Evolutionary conservation across 2,329 filamentous ascomycete genomes (phyloP).

Genomic region (Akanthomyces lecanii): DNA sequence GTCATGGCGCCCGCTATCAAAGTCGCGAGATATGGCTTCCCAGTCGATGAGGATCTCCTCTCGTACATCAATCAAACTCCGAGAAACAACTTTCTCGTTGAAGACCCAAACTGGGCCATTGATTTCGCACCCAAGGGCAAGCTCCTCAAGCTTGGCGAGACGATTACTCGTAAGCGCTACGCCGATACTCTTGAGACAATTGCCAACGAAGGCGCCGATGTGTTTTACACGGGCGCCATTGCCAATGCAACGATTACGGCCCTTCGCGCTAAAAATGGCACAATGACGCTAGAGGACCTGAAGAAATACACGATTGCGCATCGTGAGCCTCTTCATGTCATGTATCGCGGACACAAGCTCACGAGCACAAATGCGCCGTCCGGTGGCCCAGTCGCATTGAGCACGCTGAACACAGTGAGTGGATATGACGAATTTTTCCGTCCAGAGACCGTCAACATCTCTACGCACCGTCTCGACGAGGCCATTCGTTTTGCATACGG

Average conservation of each 20-base stretch:
- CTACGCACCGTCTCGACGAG: slow-evolving; percentile 77
- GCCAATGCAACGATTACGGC: slow-evolving; percentile 66
- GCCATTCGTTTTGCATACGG: slow-evolving; percentile 80
- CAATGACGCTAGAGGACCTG: slow-evolving; percentile 71
- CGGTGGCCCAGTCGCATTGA: slow-evolving; percentile 66
- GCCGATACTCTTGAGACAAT: slow-evolving; percentile 70
- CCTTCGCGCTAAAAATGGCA: slow-evolving; percentile 61
- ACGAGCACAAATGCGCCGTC: slow-evolving; percentile 66
- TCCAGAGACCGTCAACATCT: slow-evolving; percentile 50
- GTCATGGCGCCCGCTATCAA: slow-evolving; percentile 68
- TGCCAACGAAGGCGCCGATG: slow-evolving; percentile 59
- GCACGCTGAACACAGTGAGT: slow-evolving; percentile 69
- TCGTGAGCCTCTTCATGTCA: slow-evolving; percentile 56
- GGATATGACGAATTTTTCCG: slow-evolving; percentile 65
- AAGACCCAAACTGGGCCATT: slow-evolving; percentile 71
- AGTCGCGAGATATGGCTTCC: slow-evolving; percentile 69
- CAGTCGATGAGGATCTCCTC: slow-evolving; percentile 65
- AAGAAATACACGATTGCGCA: slow-evolving; percentile 66
- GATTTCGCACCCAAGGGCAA: slow-evolving; percentile 79
- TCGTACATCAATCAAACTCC: slow-evolving; percentile 58
- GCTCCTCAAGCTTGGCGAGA: slow-evolving; percentile 63
- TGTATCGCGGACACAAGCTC: slow-evolving; percentile 67
- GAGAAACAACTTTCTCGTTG: slow-evolving; percentile 58
- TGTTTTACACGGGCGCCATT: slow-evolving; percentile 66
- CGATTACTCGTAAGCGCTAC: slow-evolving; percentile 69